Base-by-base conservation (phyloP, 169 alveolate species). In the Plasmodium gonderi region DNA sequence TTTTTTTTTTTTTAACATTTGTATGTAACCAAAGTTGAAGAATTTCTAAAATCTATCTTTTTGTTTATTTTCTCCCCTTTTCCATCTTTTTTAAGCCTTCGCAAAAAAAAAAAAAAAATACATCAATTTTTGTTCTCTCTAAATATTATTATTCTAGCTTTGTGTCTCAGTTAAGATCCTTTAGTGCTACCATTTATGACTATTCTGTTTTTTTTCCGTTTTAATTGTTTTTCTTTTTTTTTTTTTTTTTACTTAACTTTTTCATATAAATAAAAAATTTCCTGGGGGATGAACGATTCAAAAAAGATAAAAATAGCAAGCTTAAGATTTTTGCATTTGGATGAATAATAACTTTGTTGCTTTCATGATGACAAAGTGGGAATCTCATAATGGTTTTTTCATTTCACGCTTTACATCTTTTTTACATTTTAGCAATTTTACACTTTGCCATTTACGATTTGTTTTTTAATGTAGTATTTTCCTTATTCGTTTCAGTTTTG, bases 131-230 rank as follows among this genome's bases (percentile, higher is more conserved):
- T 79, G 20, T 79, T 33, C 31, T 79, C 38, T 38, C 42, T 38
- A 79, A 17, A 79, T 33, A 9, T 38, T 17, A n/a, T 31, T 36
- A 26, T 78, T 14, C n/a, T 78, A 6, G 17, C 42, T 78, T 1
- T 44, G 60, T 76, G 60, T 77, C 11, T 33, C 31, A 33, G 20
- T 47, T 80, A 54, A 44, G 33, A 40, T 1, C n/a, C 29, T 44
- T 11, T 40, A 6, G 38, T 75, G 29, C 29, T 75, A 20, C 29
- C 12, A 20, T 40, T 40, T 29, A 9, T 75, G 29, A 75, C 51
- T 31, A 5, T 75, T 75, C 81, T 75, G 81, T 75, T 45, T 75
- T 75, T 75, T 75, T 75, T 38, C 4, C 51, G n/a, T 75, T n/a
- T 75, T 36, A 38, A 75, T 75, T 75, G 64, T 75, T 75, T 75